phyloP scores from a whole-genome alignment of 164 flowering plant genomes.

The Magnolia kwangsiensis region DNA sequence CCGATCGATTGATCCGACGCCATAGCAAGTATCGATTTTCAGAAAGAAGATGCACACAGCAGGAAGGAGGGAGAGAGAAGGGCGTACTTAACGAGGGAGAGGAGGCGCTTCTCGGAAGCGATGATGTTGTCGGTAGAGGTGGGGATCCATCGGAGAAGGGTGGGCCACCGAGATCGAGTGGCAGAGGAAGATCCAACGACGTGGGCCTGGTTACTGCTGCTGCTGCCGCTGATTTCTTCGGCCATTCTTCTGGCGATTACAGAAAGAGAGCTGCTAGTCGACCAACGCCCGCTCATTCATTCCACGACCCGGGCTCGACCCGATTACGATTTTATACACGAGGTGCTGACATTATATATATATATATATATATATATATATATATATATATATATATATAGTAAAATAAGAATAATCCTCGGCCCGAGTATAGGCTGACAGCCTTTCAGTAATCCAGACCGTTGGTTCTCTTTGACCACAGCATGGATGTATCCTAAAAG shows the following conservation, averaged over 20 bases:
- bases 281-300: not conserved
- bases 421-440: no score
- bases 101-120: constrained; percentile 90
- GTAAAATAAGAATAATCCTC: no score
- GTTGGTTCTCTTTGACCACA: no score
- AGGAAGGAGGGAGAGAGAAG: not conserved
- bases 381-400: no score
- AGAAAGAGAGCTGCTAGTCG: not conserved
- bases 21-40: not conserved
- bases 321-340: not conserved
- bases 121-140: constrained; percentile 81
- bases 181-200: not conserved
- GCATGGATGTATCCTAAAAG: no score
- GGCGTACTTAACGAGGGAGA: constrained; percentile 71
- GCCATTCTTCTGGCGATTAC: constrained; percentile 17
- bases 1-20: no score
- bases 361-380: no score
- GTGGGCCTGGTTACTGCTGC: not conserved
- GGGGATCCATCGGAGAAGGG: constrained; percentile 84
- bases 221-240: constrained; percentile 21
- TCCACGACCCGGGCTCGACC: not conserved
- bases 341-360: no score
- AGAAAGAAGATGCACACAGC: constrained; percentile 7
- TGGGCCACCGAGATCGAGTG: constrained; percentile 52
- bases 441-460: no score